Evolutionary conservation across 2,329 filamentous ascomycete genomes (phyloP), one percentile per base, ranked within the genome.

Genomic region (Botrytis fragariae): DNA sequence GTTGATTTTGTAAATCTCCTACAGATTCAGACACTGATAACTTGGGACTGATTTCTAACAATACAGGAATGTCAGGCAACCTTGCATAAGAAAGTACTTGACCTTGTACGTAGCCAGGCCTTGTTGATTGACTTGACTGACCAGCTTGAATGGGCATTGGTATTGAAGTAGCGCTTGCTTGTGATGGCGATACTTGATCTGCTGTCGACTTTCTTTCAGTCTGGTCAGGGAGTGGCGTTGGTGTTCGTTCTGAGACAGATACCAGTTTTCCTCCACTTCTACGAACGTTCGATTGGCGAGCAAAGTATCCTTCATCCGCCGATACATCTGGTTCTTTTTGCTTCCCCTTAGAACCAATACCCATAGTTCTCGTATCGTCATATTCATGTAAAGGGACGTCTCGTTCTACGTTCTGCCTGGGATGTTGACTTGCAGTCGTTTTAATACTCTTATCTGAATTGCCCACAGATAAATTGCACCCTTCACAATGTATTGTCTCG

Each of bases 191-290:
- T 59, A 42, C 65, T 48, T 8, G 37, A 18, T 67, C 54, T 39
- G 39, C 3, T 39, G 25, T 72, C 29, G n/a, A 48, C 18, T 35
- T 32, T 68, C 71, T 62, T 60, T 74, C 74, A 22, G 12, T 42
- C 60, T 62, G 68, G 48, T 74, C 74, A n/a, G 61, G 25, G 35
- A 69, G 37, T 14, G 72, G 61, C 20, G 51, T n/a, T 22, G 45
- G 37, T 32, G 7, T 20, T 51, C n/a, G 63, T 37, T 70, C 60
- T 37, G 44, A 57, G 51, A 57, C 14, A 57, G 14, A 44, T 22
- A 18, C 45, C 20, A 10, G 18, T 32, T 39, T 57, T 48, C 63
- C 62, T 29, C 37, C 62, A 32, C 48, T 60, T 35, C 16, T 32
- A 39, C 70, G 70, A 59, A 37, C 32, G 35, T 68, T 63, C 7